Conservation (phyloP, 1,284 basidiomycete species). For the Tremellales sp. region DNA sequence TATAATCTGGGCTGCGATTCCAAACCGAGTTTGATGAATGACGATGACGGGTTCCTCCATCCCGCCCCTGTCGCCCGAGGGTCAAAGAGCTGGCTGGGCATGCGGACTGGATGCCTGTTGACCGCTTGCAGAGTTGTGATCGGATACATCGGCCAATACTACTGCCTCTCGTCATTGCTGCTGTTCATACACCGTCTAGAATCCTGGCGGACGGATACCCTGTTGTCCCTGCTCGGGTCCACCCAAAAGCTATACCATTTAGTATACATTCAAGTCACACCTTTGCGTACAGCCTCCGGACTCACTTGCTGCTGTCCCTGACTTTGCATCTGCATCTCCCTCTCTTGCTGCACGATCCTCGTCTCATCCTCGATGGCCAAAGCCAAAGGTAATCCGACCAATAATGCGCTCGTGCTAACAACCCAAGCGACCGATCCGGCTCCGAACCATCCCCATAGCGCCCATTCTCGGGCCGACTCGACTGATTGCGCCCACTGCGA, state of each 20-base stretch:
- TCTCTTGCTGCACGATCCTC: slow-evolving; percentile 89
- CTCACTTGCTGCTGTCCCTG: slow-evolving; percentile 83
- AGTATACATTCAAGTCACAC: not conserved
- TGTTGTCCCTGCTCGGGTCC: not conserved
- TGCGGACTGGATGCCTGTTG: too few species aligned
- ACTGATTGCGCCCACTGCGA: slow-evolving; percentile 64
- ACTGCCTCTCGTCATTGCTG: not conserved
- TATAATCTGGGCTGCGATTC: too few species aligned
- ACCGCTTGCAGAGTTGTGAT: too few species aligned
- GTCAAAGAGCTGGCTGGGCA: too few species aligned
- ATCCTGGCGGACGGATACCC: not conserved
- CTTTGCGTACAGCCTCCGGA: too few species aligned
- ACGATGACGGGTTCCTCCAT: too few species aligned
- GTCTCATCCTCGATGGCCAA: slow-evolving; percentile 93
- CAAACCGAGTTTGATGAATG: too few species aligned
- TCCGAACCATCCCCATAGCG: slow-evolving; percentile 56
- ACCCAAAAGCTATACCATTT: not conserved
- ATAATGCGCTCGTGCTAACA: slow-evolving; percentile 84
- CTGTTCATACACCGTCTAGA: not conserved
- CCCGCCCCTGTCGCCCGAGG: too few species aligned
- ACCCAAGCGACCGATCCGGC: slow-evolving; percentile 91
- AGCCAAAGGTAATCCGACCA: slow-evolving; percentile 89
- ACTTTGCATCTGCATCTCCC: slow-evolving; percentile 89
- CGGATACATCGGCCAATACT: not conserved
- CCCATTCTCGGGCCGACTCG: slow-evolving; percentile 58